A percentile compares a stretch with the other conserved stretches of the same genome.
Conservation (phyloP, 176 grass and related monocot genomes). For the Rhynchospora breviuscula region DNA sequence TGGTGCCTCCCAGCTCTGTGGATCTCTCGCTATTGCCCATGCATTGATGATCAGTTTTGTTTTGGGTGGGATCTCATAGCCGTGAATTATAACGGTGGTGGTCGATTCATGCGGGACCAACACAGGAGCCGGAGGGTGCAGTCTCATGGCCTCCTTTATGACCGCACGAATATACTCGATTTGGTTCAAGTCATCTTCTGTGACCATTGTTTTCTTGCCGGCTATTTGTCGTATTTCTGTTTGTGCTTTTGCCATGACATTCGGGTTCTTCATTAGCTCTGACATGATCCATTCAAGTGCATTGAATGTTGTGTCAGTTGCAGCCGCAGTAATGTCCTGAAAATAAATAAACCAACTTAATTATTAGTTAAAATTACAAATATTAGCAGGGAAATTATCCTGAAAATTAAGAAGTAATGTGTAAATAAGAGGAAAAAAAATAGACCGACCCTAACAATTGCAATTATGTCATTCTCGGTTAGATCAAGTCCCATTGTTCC, state of each 20-base stretch:
- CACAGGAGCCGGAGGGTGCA: slow-evolving; percentile 55
- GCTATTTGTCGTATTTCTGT: slow-evolving; percentile 29
- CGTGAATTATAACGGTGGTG: slow-evolving; percentile 12
- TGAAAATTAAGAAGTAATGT: neutral
- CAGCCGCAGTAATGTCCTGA: slow-evolving; percentile 59
- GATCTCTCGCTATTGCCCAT: slow-evolving; percentile 69
- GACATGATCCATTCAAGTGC: slow-evolving; percentile 63
- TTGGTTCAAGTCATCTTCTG: slow-evolving; percentile 25
- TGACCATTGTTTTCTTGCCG: slow-evolving; percentile 9
- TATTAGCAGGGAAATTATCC: neutral
- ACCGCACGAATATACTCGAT: slow-evolving; percentile 48
- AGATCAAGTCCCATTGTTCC: slow-evolving; percentile 24
- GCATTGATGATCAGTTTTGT: slow-evolving; percentile 47
- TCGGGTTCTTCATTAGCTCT: slow-evolving; percentile 40
- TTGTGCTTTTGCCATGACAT: slow-evolving; percentile 39
- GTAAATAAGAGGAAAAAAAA: neutral
- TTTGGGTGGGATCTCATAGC: slow-evolving; percentile 40
- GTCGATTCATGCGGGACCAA: slow-evolving; percentile 46
- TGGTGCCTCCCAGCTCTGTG: slow-evolving; percentile 35
- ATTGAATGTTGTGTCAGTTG: slow-evolving; percentile 39
- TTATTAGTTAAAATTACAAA: neutral
- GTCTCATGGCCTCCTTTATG: slow-evolving; percentile 55
- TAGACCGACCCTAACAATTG: slow-evolving; percentile 29
- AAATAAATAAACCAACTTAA: neutral
- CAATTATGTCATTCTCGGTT: slow-evolving; percentile 37